These are phyloP conservation scores for Cladosporium sp. DNA, from an alignment of 2,329 filamentous ascomycete genomes.

Conservation along the genomic window DNA sequence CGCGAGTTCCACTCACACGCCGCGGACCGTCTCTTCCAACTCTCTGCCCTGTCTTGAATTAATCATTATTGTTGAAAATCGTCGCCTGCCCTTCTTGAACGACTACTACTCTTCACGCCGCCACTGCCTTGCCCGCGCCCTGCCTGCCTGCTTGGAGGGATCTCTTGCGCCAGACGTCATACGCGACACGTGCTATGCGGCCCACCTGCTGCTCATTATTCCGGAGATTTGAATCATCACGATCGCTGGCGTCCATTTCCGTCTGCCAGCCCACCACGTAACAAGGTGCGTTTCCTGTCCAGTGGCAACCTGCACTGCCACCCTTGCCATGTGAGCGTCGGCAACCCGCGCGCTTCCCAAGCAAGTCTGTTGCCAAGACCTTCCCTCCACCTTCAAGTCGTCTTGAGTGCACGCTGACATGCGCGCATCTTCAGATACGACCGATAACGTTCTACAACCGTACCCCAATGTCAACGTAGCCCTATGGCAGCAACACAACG, in stretches of 20 bases:
- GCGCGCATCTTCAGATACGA: conserved; percentile 3
- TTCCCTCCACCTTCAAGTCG: background rate
- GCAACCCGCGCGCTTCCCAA: no score
- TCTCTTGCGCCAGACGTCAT: background rate
- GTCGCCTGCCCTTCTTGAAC: no score
- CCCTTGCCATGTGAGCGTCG: background rate
- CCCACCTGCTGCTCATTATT: background rate
- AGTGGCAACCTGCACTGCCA: background rate
- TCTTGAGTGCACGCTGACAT: conserved; percentile 10
- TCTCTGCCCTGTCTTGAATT: no score
- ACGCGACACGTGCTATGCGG: background rate
- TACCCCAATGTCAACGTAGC: conserved; percentile 18
- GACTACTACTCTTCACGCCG: no score
- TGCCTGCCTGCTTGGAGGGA: no score
- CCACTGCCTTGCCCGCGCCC: no score
- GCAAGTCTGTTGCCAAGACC: conserved; percentile 7
- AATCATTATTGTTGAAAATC: no score
- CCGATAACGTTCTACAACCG: conserved; percentile 1
- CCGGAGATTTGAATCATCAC: background rate
- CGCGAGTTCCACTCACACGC: no score
- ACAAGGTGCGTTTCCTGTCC: background rate
- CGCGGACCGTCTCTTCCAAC: no score
- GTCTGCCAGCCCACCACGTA: background rate
- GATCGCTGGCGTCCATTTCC: background rate
- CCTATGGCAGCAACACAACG: conserved; percentile 43